Evolutionary conservation across 1,139 yeast species (phyloP).

Genomic region (Blastobotrys petasosporus): DNA sequence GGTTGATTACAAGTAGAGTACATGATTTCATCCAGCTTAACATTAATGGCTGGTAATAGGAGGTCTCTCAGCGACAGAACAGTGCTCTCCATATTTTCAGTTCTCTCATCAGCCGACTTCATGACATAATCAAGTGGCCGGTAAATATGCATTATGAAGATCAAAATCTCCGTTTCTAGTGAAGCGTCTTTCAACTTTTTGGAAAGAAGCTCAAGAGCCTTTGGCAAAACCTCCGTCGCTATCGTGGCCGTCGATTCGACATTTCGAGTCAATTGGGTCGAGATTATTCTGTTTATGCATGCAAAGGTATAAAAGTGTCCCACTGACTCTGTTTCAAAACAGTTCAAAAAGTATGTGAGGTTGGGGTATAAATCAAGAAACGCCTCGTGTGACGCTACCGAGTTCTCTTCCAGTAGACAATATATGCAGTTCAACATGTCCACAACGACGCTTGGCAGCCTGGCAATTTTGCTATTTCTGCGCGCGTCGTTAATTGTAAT

Average conservation of each 20-base stretch:
- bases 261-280: conserved; percentile 4
- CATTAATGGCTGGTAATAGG: too few species aligned
- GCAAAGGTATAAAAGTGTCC: conserved; percentile 17
- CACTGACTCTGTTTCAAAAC: conserved; percentile 16
- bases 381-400: conserved; percentile 2
- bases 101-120: too few species aligned
- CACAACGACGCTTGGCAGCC: conserved; percentile 7
- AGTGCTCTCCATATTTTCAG: too few species aligned
- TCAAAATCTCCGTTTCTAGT: conserved; percentile 5
- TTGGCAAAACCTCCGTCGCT: too few species aligned
- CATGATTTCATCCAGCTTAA: too few species aligned
- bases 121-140: neutral
- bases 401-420: conserved; percentile 6
- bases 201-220: too few species aligned
- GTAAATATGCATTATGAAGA: conserved; percentile 7
- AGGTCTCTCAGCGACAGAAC: too few species aligned
- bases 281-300: conserved; percentile 13
- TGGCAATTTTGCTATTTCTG: neutral
- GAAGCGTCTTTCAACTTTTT: conserved; percentile 2
- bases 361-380: conserved; percentile 3
- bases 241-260: neutral
- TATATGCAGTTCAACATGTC: conserved; percentile 9
- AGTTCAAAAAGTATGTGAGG: conserved; percentile 12
- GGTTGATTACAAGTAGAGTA: too few species aligned
- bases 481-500: neutral